phyloP scores from a whole-genome alignment of 495 filamentous ascomycete species.

The Aspergillus indologenus region DNA sequence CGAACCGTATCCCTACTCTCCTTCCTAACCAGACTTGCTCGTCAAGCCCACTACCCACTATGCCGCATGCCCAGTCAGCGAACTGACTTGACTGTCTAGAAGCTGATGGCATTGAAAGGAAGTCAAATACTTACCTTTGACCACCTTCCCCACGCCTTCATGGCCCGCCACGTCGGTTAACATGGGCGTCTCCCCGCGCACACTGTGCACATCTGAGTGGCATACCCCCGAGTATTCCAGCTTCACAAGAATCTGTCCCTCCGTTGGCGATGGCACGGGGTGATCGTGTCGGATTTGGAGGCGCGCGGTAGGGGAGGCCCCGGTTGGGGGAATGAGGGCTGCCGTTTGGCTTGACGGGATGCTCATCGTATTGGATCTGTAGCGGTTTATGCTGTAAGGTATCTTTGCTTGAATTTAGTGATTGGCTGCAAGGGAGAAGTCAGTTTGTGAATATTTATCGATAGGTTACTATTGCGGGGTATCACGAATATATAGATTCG shows the following conservation, averaged over 20 bases:
- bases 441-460: background rate
- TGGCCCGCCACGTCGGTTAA: conserved; percentile 45
- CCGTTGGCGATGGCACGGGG: conserved; percentile 32
- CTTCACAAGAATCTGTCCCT: conserved; percentile 39
- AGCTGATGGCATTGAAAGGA: background rate
- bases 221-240: conserved; percentile 44
- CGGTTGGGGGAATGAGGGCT: conserved; percentile 32
- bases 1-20: conserved; percentile 39
- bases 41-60: conserved; percentile 34
- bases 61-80: background rate
- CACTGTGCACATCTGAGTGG: conserved; percentile 44
- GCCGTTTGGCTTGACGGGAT: conserved; percentile 36
- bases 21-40: conserved; percentile 33
- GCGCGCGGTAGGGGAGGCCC: conserved; percentile 20
- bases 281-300: conserved; percentile 31
- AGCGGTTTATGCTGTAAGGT: background rate
- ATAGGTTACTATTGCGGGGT: conserved; percentile 5
- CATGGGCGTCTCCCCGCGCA: conserved; percentile 46
- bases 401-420: too few species aligned
- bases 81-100: background rate
- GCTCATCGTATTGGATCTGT: conserved; percentile 18
- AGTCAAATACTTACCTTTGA: conserved; percentile 25
- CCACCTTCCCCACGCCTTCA: conserved; percentile 42
- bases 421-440: too few species aligned
- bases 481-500: background rate